A percentile compares a stretch with the other conserved stretches of the same genome.
Conservation (phyloP, 805 yeast genomes). For the Vanderwaltozyma polyspora region DNA sequence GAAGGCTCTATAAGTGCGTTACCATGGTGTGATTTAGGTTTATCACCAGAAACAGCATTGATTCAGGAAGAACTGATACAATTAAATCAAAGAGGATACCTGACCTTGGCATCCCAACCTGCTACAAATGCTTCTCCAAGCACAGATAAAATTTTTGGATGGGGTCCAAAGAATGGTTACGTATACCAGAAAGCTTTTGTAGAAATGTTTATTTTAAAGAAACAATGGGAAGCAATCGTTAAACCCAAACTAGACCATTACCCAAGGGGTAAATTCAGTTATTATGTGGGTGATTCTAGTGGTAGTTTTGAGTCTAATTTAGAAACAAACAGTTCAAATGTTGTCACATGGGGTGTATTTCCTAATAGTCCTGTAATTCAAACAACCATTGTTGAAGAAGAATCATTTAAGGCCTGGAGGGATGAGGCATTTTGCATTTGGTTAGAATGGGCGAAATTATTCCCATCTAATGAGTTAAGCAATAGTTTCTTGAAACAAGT, state of each 20-base stretch:
- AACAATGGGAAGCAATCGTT: conserved; percentile 51
- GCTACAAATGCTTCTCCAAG: conserved; percentile 73
- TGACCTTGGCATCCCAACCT: conserved; percentile 94
- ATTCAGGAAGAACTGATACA: conserved; percentile 85
- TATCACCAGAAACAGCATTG: conserved; percentile 80
- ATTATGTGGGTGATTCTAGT: conserved; percentile 57
- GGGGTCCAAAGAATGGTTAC: conserved; percentile 90
- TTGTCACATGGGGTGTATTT: conserved; percentile 97
- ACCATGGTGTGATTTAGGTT: conserved; percentile 87
- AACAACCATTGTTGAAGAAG: conserved; percentile 85
- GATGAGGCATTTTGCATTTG: conserved; percentile 91
- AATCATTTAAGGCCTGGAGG: conserved; percentile 90
- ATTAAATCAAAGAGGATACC: conserved; percentile 60
- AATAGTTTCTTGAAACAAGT: conserved; percentile 50
- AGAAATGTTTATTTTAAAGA: conserved; percentile 70
- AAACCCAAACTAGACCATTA: conserved; percentile 38
- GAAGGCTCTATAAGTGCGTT: conserved; percentile 63
- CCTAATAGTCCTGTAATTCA: conserved; percentile 83
- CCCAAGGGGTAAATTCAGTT: conserved; percentile 44
- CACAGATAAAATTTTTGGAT: conserved; percentile 82
- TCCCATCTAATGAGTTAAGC: conserved; percentile 42
- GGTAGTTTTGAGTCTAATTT: conserved; percentile 54
- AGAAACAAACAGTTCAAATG: conserved; percentile 44
- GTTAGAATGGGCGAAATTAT: conserved; percentile 84
- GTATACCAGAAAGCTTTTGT: conserved; percentile 91